Percentiles rank a stretch among this genome's conserved stretches.
These are phyloP conservation scores for Arachnomyces sp. DNA, from an alignment of 2,329 filamentous ascomycete genomes.

Conservation along the genomic window DNA sequence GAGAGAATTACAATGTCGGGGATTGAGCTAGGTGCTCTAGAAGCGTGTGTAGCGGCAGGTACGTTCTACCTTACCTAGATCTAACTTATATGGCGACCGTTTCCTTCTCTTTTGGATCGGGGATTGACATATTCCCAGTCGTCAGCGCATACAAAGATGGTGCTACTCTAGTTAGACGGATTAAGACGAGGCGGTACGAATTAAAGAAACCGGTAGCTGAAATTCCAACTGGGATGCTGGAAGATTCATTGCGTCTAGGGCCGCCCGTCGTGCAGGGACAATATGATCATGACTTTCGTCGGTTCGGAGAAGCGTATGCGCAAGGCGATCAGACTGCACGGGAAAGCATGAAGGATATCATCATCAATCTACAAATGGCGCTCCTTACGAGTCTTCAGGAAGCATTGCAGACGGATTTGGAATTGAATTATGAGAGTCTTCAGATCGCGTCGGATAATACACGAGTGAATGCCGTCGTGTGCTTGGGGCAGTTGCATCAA, in stretches of 20 bases:
- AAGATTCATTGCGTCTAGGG: conserved; percentile 29
- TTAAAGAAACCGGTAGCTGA: conserved; percentile 16
- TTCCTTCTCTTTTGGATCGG: not conserved
- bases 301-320: conserved; percentile 28
- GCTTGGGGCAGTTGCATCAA: conserved; percentile 29
- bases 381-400: conserved; percentile 27
- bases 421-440: conserved; percentile 24
- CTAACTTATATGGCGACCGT: no score
- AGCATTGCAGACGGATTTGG: conserved; percentile 23
- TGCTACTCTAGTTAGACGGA: conserved; percentile 20
- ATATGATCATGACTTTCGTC: conserved; percentile 26
- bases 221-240: conserved; percentile 20
- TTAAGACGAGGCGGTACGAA: conserved; percentile 18
- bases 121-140: conserved; percentile 14
- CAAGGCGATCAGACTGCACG: conserved; percentile 30
- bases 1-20: conserved; percentile 11
- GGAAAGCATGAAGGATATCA: conserved; percentile 33
- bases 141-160: conserved; percentile 27
- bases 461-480: conserved; percentile 27
- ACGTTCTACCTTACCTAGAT: conserved; percentile 1
- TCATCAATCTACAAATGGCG: conserved; percentile 29
- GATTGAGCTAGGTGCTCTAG: conserved; percentile 17
- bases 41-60: conserved; percentile 19
- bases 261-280: conserved; percentile 28
- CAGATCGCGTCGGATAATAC: conserved; percentile 30